Evolutionary conservation across 1,139 yeast genomes (phyloP), one percentile per base, ranked within the genome.

Genomic region (Geotrichum fermentans): DNA sequence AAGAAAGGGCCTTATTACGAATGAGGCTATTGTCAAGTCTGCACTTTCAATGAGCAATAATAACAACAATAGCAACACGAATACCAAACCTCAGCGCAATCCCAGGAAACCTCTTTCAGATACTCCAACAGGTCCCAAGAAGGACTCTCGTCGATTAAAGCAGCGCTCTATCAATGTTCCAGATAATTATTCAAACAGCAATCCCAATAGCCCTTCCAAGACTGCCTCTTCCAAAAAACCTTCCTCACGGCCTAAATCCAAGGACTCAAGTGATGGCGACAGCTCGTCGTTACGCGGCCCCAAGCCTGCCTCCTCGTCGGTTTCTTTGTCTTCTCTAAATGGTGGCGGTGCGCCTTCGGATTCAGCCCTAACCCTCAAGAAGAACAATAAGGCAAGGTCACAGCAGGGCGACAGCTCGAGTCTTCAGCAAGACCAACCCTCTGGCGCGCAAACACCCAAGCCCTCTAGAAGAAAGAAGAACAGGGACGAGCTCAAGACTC

Each of bases 1-100:
- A 16, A 40, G 50, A 14, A 47, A 43, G 37, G 32, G 49, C 2
- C 47, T 61, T 21, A 60, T 61, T 41, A 61, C 64, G 20, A 61
- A 61, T 48, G 63, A 63, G 34, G 56, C 60, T 10, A 58, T 61
- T 33, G 64, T 61, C 28, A 55, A 58, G 47, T 55, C 61, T 34
- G 65, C 65, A 17, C 48, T 61, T 21, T 54, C 51, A 26, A 52
- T 32, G 20, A 24, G 47, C 26, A 40, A 26, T 45, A 45, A 30
- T 26, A 38, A 35, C 30, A 24, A 24, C 28, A 6, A 6, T 24
- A 5, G 28, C 28, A 8, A n/a, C 6, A 11, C 13, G 13, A 16
- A 13, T 20, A 34, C 21, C 24, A 36, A 36, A 11, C 28, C 26
- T 20, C 45, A 34, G 14, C 40, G 38, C 24, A 36, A 21, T 10